A percentile compares a stretch with the other conserved stretches of the same genome.
Evolutionary conservation across 495 filamentous ascomycete genomes (phyloP).

Genomic region (Clavariopsis aquatica): DNA sequence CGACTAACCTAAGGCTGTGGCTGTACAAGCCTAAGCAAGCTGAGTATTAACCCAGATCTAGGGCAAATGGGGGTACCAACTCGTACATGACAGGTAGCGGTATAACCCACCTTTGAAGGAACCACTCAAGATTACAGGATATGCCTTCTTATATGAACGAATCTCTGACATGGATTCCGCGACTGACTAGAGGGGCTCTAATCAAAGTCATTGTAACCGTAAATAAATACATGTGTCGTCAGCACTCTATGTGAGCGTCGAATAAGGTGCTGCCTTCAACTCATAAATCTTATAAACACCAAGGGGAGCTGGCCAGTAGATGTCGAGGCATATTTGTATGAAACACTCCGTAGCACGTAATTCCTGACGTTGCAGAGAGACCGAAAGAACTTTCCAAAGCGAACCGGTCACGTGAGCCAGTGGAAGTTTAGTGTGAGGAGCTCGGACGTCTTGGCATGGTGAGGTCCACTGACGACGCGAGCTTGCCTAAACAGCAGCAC

Average conservation of each 20-base stretch:
- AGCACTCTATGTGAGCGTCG: not conserved
- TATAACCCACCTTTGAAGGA: too few species aligned
- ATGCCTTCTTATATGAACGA: too few species aligned
- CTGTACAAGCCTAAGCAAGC: too few species aligned
- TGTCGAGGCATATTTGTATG: not conserved
- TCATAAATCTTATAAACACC: not conserved
- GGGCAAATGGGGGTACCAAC: too few species aligned
- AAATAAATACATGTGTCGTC: not conserved
- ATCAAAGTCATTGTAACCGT: not conserved
- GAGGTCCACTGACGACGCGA: not conserved
- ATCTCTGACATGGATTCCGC: not conserved
- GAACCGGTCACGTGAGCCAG: not conserved
- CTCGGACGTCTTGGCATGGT: not conserved
- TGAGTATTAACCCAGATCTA: too few species aligned
- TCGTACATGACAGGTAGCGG: too few species aligned
- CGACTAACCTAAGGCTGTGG: too few species aligned
- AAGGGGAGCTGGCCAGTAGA: not conserved
- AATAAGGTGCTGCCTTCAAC: not conserved
- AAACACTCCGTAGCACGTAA: not conserved
- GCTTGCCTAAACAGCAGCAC: slow-evolving; percentile 1
- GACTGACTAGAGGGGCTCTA: not conserved
- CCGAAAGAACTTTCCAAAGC: too few species aligned
- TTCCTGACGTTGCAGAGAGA: not conserved
- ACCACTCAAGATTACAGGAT: too few species aligned
- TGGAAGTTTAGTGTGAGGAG: not conserved